Conservation (phyloP, 1,284 basidiomycete species). For the Cystobasidium slooffiae region DNA sequence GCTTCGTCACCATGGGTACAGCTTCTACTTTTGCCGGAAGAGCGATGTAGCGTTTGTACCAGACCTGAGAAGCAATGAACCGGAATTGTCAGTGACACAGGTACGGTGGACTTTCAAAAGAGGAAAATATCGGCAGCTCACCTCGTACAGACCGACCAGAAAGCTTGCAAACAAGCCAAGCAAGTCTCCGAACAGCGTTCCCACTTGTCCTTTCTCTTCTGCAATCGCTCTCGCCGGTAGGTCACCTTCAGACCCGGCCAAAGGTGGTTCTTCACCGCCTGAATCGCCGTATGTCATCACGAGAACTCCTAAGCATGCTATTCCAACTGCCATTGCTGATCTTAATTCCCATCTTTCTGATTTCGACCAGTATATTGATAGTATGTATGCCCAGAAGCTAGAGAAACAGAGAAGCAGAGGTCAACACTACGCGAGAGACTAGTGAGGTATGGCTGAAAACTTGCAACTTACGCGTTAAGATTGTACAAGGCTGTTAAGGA, state of each 20-base stretch:
- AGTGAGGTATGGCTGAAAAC: not conserved
- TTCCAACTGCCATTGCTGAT: conserved; percentile 68
- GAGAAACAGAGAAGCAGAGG: not conserved
- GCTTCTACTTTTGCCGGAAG: conserved; percentile 62
- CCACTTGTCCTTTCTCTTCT: conserved; percentile 38
- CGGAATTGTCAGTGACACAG: not conserved
- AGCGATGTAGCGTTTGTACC: conserved; percentile 77
- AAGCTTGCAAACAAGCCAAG: conserved; percentile 73
- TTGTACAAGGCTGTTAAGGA: conserved; percentile 54
- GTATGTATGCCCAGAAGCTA: conserved; percentile 52
- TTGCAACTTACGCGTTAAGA: conserved; percentile 47
- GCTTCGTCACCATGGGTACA: not conserved
- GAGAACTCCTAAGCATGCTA: conserved; percentile 75
- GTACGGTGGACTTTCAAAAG: conserved; percentile 51
- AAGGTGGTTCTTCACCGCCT: conserved; percentile 7
- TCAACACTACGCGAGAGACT: not conserved
- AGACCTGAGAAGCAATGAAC: conserved; percentile 59
- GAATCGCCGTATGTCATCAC: conserved; percentile 76
- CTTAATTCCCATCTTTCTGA: conserved; percentile 61
- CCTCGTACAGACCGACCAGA: conserved; percentile 67
- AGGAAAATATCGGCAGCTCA: conserved; percentile 6
- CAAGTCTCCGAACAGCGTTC: conserved; percentile 69
- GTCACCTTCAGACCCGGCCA: conserved; percentile 51
- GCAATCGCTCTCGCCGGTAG: conserved; percentile 48
- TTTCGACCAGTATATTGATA: conserved; percentile 51